Conservation (phyloP, 2,329 filamentous ascomycete genomes). For the Aureobasidium sp. region DNA sequence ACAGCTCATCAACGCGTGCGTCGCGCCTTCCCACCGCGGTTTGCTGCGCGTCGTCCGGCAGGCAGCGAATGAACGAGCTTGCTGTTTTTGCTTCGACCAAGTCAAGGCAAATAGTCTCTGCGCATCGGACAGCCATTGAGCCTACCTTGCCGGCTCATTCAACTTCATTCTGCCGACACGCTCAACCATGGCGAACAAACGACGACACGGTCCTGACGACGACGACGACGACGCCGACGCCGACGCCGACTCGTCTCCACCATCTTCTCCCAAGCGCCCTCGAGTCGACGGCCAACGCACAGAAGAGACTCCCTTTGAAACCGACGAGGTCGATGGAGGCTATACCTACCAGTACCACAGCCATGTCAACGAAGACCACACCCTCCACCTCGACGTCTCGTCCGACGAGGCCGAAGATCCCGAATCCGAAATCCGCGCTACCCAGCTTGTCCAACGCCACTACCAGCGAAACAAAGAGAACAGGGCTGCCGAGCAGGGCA, state of each 20-base stretch:
- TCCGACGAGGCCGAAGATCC: conserved; percentile 23
- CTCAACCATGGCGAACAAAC: conserved; percentile 1
- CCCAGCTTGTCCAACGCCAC: conserved; percentile 24
- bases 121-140: background rate
- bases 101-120: background rate
- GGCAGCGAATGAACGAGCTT: background rate
- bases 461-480: conserved; percentile 46
- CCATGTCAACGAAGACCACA: conserved; percentile 4
- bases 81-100: background rate
- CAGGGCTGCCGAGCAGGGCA: conserved; percentile 68
- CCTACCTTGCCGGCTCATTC: background rate
- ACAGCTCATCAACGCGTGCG: background rate
- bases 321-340: conserved; percentile 1
- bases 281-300: background rate
- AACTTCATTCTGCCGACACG: background rate
- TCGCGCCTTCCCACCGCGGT: background rate
- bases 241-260: background rate
- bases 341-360: conserved; percentile 12
- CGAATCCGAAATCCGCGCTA: conserved; percentile 22
- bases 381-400: conserved; percentile 13
- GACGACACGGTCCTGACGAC: background rate
- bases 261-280: background rate
- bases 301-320: background rate
- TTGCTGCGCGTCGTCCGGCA: background rate
- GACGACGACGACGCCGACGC: background rate